Conservation (phyloP, 169 alveolate species). For the Cryptosporidium sp. region DNA sequence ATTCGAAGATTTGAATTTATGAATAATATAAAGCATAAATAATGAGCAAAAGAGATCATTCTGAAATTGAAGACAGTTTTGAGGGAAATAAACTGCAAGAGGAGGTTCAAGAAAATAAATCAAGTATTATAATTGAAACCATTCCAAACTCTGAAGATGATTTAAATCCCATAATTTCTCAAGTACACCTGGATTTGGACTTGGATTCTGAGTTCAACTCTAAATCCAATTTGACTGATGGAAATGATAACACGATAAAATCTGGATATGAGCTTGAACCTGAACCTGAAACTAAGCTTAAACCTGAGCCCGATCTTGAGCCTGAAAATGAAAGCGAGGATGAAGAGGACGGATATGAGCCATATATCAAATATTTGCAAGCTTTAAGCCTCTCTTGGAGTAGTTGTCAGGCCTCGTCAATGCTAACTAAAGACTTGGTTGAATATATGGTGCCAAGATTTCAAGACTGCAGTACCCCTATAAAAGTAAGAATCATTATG, state of each 20-base stretch:
- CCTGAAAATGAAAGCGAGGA: constrained; percentile 8
- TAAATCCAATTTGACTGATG: background rate
- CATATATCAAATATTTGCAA: constrained; percentile 57
- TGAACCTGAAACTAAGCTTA: background rate
- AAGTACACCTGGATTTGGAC: background rate
- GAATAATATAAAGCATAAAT: background rate
- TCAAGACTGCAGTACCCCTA: constrained; percentile 85
- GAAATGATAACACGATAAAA: background rate
- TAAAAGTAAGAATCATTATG: constrained; percentile 85
- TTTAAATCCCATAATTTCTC: background rate
- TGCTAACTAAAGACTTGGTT: constrained; percentile 81
- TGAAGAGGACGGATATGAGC: constrained; percentile 71
- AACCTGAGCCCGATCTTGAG: background rate
- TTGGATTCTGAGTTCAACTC: background rate
- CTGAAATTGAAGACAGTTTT: background rate
- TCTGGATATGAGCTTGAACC: background rate
- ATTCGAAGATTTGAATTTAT: background rate
- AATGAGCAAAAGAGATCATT: background rate
- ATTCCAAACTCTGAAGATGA: background rate
- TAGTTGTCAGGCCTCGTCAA: constrained; percentile 86
- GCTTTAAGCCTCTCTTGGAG: constrained; percentile 82
- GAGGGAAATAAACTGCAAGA: background rate
- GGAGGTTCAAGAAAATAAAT: background rate
- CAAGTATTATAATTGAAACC: background rate
- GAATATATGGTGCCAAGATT: constrained; percentile 84